phyloP scores from a whole-genome alignment of 2,329 filamentous ascomycete genomes.

The Achaetomium macrosporum region DNA sequence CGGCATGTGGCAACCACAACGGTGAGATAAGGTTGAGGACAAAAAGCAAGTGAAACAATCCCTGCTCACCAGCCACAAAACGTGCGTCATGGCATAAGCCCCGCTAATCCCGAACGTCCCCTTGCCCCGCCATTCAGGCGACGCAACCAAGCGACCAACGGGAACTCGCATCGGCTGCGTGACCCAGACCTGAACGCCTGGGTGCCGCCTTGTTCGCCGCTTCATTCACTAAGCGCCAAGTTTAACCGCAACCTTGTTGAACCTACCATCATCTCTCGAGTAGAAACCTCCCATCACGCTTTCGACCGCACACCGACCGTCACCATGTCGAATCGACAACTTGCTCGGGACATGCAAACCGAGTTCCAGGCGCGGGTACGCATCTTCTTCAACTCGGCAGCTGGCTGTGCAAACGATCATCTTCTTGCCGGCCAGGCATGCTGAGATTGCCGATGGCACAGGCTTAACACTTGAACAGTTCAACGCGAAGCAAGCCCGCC shows the following conservation, averaged over 20 bases:
- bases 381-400: conserved; percentile 3
- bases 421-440: too few relatives aligned
- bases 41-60: neutral
- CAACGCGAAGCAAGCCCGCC: conserved; percentile 56
- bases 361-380: conserved; percentile 55
- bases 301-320: neutral
- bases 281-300: neutral
- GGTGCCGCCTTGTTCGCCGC: neutral
- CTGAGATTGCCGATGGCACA: neutral
- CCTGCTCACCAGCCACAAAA: conserved; percentile 11
- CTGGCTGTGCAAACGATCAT: neutral
- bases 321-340: conserved; percentile 54
- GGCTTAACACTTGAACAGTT: conserved; percentile 34
- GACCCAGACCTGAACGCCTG: neutral
- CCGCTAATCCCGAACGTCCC: conserved; percentile 1
- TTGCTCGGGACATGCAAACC: conserved; percentile 55
- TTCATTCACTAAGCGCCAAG: neutral
- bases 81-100: conserved; percentile 13
- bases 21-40: conserved; percentile 1
- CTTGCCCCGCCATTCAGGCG: conserved; percentile 3
- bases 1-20: conserved; percentile 1
- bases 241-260: neutral
- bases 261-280: too few relatives aligned
- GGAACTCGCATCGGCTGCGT: neutral
- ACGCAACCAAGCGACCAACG: neutral